Evolutionary conservation across 164 flowering plant species (phyloP).

Genomic region (Saururus chinensis): DNA sequence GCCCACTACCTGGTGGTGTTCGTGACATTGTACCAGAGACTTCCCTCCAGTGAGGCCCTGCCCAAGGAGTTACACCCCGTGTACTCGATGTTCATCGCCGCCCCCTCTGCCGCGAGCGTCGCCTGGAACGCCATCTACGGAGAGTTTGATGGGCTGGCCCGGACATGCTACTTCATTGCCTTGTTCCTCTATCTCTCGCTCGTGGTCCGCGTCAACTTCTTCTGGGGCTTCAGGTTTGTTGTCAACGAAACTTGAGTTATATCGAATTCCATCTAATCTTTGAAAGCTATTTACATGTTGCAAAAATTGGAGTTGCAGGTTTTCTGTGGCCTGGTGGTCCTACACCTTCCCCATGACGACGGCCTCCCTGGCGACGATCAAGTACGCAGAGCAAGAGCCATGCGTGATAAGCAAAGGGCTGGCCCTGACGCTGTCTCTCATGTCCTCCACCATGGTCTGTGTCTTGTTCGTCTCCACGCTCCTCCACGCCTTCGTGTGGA

Average conservation of each 20-base stretch:
- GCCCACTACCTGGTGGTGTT: slow-evolving; percentile 88
- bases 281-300: no score
- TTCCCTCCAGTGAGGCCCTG: slow-evolving; percentile 82
- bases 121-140: slow-evolving; percentile 84
- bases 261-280: no score
- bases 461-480: slow-evolving; percentile 66
- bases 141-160: slow-evolving; percentile 59
- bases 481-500: slow-evolving; percentile 87
- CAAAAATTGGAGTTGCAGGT: no score
- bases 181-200: slow-evolving; percentile 70
- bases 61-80: slow-evolving; percentile 98
- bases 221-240: slow-evolving; percentile 69
- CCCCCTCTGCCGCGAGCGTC: slow-evolving; percentile 89
- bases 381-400: slow-evolving; percentile 79
- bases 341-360: slow-evolving; percentile 99
- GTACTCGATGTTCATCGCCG: slow-evolving; percentile 92
- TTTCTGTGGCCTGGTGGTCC: slow-evolving; percentile 99
- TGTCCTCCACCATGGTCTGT: slow-evolving; percentile 80
- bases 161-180: slow-evolving; percentile 88
- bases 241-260: no score
- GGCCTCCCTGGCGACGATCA: slow-evolving; percentile 79
- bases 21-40: slow-evolving; percentile 84
- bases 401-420: slow-evolving; percentile 44
- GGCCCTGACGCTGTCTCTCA: slow-evolving; percentile 61
- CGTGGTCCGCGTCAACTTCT: slow-evolving; percentile 78